Evolutionary conservation across 2,329 filamentous ascomycete species (phyloP), one percentile per base, ranked within the genome.

Genomic region (Macrophomina phaseolina): DNA sequence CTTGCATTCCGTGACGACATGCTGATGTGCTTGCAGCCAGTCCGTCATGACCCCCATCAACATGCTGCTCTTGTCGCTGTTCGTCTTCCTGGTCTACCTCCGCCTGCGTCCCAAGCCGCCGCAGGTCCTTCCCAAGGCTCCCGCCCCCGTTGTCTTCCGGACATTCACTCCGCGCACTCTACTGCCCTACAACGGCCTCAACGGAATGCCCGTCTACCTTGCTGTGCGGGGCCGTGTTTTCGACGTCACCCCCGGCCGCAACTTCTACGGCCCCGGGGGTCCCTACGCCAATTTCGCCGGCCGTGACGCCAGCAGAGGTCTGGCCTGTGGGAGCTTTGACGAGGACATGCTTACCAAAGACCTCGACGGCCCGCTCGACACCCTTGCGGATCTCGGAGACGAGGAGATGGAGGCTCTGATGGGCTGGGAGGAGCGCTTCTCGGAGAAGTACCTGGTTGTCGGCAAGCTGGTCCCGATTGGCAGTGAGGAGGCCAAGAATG

Each of bases 201-300:
- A 91, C 74, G 86, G 85, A 73, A 83, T 82, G 71, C 92, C 92
- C 60, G 92, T 98, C 66, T 97, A 92, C 80, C 87, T 99, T 58
- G 91, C 93, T n/a, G 93, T 98, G 18, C 91, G 93, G 49, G 94
- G 95, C 63, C 89, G 89, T 61, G 90, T 98, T 70, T 98, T 97
- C 77, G 95, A 99, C 77, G 94, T 98, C 30, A 89, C 90, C 0
- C 82, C 89, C 14, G 94, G 95, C 30, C 88, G 90, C 75, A 94
- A 96, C 83, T 98, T 98, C 80, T 99, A 99, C 81, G 95, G 95
- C 4, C 95, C 95, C 23, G 94, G 93, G 12, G 94, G 94, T 0
- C 93, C 94, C 1, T 99, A 99, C 79, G 90, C 90, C 78, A 98
- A 98, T 82, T 99, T 99, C 76, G 95, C 95, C 0, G 95, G 95